Evolutionary conservation across 108 stramenopile species (phyloP).

Genomic region (Pseudonitzschia multiseries): DNA sequence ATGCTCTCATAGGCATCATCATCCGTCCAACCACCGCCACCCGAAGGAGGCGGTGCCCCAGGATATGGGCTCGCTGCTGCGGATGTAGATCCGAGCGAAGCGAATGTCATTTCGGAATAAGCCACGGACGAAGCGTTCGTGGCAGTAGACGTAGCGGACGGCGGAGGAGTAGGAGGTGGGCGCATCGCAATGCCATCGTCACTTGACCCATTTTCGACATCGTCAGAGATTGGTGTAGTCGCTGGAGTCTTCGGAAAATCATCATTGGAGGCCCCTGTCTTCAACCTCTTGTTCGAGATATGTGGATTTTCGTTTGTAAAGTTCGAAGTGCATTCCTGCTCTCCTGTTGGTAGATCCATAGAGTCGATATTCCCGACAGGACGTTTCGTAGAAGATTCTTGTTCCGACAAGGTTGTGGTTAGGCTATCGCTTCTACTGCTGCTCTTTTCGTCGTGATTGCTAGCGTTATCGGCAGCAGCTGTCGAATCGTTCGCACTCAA

Average conservation of each 20-base stretch:
- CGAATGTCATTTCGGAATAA: background rate
- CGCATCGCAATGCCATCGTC: background rate
- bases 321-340: background rate
- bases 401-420: background rate
- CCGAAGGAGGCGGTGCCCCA: background rate
- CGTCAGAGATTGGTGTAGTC: background rate
- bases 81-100: background rate
- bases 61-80: background rate
- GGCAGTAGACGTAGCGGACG: slow-evolving; percentile 3
- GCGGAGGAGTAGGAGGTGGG: slow-evolving; percentile 8
- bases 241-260: background rate
- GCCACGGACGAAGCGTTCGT: slow-evolving; percentile 6
- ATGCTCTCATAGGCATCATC: slow-evolving; percentile 13
- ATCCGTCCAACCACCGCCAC: slow-evolving; percentile 8
- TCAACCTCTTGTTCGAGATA: slow-evolving; percentile 2
- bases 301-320: background rate
- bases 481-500: background rate
- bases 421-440: background rate
- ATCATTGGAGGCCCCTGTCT: background rate
- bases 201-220: background rate
- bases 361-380: background rate
- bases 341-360: background rate
- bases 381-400: background rate
- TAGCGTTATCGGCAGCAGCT: background rate
- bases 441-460: background rate